Conservation (phyloP, 129 eudicot genomes). For the Saposhnikovia divaricata region DNA sequence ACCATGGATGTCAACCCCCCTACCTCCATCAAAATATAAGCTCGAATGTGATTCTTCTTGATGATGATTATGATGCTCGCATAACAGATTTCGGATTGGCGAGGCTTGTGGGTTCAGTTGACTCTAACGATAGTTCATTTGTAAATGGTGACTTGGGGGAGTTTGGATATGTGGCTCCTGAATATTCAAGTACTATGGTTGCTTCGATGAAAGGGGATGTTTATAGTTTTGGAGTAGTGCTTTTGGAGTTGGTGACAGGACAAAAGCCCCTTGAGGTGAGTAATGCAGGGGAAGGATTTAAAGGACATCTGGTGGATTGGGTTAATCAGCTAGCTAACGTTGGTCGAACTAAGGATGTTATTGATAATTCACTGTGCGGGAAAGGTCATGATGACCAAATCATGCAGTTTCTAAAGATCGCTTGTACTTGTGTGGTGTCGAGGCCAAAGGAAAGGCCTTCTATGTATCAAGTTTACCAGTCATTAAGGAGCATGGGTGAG, state of each 20-base stretch:
- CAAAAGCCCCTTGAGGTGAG: slow-evolving; percentile 61
- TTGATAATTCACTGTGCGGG: slow-evolving; percentile 43
- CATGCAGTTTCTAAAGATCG: slow-evolving; percentile 43
- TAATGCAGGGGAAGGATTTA: slow-evolving; percentile 51
- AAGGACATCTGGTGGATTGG: slow-evolving; percentile 66
- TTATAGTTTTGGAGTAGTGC: slow-evolving; percentile 59
- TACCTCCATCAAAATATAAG: slow-evolving; percentile 51
- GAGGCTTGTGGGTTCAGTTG: slow-evolving; percentile 40
- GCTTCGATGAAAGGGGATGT: slow-evolving; percentile 68
- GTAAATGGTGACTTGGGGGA: slow-evolving; percentile 61
- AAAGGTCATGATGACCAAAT: slow-evolving; percentile 53
- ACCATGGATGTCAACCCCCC: slow-evolving; percentile 61
- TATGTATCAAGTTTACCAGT: slow-evolving; percentile 47
- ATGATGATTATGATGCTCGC: slow-evolving; percentile 54
- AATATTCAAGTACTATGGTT: slow-evolving; percentile 61
- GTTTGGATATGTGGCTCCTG: slow-evolving; percentile 68
- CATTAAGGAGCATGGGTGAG: slow-evolving; percentile 40
- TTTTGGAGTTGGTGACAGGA: slow-evolving; percentile 53
- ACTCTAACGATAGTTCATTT: slow-evolving; percentile 48
- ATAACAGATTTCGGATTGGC: slow-evolving; percentile 55
- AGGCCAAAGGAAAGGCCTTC: slow-evolving; percentile 67
- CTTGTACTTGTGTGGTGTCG: slow-evolving; percentile 53
- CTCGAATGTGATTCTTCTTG: slow-evolving; percentile 52
- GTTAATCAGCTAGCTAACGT: slow-evolving; percentile 33
- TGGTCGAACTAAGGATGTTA: slow-evolving; percentile 47